Evolutionary conservation across 805 yeast species (phyloP).

Genomic region (Myxozyma sirexii): DNA sequence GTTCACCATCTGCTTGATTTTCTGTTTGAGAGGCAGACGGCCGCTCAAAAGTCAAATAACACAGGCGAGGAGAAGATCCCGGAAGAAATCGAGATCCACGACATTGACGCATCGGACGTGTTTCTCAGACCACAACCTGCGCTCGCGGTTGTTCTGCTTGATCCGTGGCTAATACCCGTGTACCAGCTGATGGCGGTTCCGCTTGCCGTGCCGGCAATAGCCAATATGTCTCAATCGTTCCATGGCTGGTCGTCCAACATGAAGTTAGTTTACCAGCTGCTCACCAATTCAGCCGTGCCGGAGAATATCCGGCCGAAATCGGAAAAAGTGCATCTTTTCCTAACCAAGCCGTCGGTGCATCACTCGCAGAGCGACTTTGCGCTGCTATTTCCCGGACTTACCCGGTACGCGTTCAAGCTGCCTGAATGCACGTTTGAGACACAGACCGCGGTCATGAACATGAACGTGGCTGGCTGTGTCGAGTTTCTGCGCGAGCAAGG

Average conservation of each 20-base stretch:
- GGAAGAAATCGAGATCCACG: neutral
- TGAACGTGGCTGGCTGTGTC: conserved; percentile 30
- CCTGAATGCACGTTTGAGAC: conserved; percentile 29
- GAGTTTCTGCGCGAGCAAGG: conserved; percentile 29
- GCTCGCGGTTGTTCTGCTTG: conserved; percentile 25
- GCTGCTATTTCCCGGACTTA: conserved; percentile 32
- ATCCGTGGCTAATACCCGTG: conserved; percentile 35
- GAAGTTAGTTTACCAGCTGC: conserved; percentile 25
- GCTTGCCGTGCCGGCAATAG: conserved; percentile 24
- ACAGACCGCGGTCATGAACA: conserved; percentile 31
- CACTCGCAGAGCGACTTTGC: conserved; percentile 36
- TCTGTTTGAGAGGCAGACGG: conserved; percentile 8
- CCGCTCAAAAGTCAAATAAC: conserved; percentile 2
- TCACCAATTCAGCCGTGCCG: conserved; percentile 24
- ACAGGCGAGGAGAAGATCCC: conserved; percentile 25
- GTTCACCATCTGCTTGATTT: conserved; percentile 22
- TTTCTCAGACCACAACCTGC: conserved; percentile 21
- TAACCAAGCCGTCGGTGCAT: conserved; percentile 31
- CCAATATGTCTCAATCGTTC: conserved; percentile 34
- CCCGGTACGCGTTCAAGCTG: conserved; percentile 25
- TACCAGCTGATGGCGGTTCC: conserved; percentile 28
- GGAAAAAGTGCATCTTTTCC: conserved; percentile 20
- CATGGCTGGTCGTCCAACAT: conserved; percentile 28
- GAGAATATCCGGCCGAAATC: conserved; percentile 1
- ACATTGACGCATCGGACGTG: conserved; percentile 12